Percentiles rank a stretch among this genome's conserved stretches.
Evolutionary conservation across 306 rosid species (phyloP).

Genomic region (Dicorynia guianensis): DNA sequence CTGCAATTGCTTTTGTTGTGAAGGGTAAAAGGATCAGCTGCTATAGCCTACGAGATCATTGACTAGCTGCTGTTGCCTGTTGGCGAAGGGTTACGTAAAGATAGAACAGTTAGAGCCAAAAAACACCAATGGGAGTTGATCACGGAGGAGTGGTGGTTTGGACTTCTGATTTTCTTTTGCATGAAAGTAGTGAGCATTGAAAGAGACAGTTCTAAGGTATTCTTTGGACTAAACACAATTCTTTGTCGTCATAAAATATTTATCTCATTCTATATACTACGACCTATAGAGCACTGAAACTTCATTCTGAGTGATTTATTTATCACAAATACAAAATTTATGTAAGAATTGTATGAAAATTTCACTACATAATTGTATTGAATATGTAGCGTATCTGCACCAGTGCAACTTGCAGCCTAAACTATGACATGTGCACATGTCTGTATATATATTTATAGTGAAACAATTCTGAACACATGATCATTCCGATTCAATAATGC

Average conservation of each 20-base stretch:
- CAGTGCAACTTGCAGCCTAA: too few species aligned
- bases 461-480: too few species aligned
- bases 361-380: too few species aligned
- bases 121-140: neutral
- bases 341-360: too few species aligned
- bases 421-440: slow-evolving; percentile 38
- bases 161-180: neutral
- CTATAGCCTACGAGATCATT: slow-evolving; percentile 2
- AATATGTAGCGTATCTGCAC: too few species aligned
- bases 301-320: too few species aligned
- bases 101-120: slow-evolving; percentile 26
- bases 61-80: slow-evolving; percentile 7
- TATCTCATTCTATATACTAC: slow-evolving; percentile 17
- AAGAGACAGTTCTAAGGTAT: slow-evolving; percentile 4
- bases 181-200: neutral
- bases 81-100: slow-evolving; percentile 31
- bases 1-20: slow-evolving; percentile 26
- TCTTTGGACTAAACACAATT: neutral
- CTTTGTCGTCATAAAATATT: too few species aligned
- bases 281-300: too few species aligned
- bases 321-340: too few species aligned
- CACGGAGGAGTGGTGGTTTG: neutral
- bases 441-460: slow-evolving; percentile 1
- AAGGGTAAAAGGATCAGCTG: neutral
- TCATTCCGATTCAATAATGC: slow-evolving; percentile 21